Conservation (phyloP, 768 basidiomycete genomes). For the Dioszegia aurantiaca region DNA sequence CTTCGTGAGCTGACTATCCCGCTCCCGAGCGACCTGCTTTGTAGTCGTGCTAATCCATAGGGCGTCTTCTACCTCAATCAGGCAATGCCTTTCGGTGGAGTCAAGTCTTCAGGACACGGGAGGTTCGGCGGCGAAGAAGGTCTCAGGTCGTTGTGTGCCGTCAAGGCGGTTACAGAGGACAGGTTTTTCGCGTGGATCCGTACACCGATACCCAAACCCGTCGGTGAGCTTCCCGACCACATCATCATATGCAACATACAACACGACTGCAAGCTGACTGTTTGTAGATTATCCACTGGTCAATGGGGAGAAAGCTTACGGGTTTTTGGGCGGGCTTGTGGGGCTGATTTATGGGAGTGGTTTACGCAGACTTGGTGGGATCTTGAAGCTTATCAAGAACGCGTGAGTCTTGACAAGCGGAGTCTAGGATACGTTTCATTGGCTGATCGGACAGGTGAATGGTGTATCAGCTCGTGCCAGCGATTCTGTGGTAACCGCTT, state of each 20-base stretch:
- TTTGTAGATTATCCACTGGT: slow-evolving; percentile 7
- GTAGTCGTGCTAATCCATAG: slow-evolving; percentile 60
- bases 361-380: slow-evolving; percentile 21
- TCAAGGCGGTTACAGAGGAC: slow-evolving; percentile 83
- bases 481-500: no score
- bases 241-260: no score
- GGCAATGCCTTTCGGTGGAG: slow-evolving; percentile 91
- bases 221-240: no score
- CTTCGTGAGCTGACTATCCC: slow-evolving; percentile 14
- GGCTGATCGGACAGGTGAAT: no score
- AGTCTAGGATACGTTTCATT: no score
- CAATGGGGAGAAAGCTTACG: slow-evolving; percentile 26
- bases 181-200: slow-evolving; percentile 78
- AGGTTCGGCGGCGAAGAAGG: slow-evolving; percentile 96
- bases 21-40: no score
- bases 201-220: slow-evolving; percentile 76
- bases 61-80: slow-evolving; percentile 61
- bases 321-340: slow-evolving; percentile 42
- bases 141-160: slow-evolving; percentile 76
- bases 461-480: no score
- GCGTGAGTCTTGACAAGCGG: no score
- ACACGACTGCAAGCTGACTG: neutral
- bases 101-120: slow-evolving; percentile 86
- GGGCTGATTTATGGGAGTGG: slow-evolving; percentile 36
- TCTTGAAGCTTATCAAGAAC: slow-evolving; percentile 23